Evolutionary conservation across 805 yeast genomes (phyloP), one percentile per base, ranked within the genome.

Genomic region (Nakazawaea wickerhamii): DNA sequence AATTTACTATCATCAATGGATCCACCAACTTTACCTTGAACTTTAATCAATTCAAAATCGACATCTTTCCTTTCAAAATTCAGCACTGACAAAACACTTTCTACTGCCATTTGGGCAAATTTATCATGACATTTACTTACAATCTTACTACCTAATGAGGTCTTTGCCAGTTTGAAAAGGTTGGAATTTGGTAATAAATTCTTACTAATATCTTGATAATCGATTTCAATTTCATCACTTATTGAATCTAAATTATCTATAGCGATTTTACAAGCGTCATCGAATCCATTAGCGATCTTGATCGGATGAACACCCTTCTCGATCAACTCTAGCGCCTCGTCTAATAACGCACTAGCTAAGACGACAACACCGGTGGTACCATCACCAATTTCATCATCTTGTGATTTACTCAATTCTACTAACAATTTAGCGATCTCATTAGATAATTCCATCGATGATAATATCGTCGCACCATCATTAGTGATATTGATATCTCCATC

Each of bases 351-450:
- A 51, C 96, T 85, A 1, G 99, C 98, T 40, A 93, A 70, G 2
- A 93, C 98, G 41, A 93, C 98, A 22, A 93, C 99, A 59, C 98
- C 98, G 4, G 99, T 93, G 22, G 99, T 93, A 58, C 99, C 99
- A 62, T 91, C 99, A 44, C 99, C 99, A 60, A 91, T 88, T 67
- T 91, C 98, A 61, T 93, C 96, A 63, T 91, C 99, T 70, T 91
- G 99, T 21, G 96, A 86, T 61, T 78, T 85, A 23, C 96, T 84
- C 50, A 93, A 74, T 65, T 95, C 96, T 15, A 93, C 99, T 57
- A 93, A 70, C 48, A 93, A 71, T 65, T 93, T 93, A 51, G 99
- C 99, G 54, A 93, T 89, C 66, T 93, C 95, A 63, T 85, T 90
- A 53, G 89, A 95, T 50, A 93, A 73, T 61, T 93, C 95, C 96